Conservation (phyloP, 495 filamentous ascomycete genomes). For the Schizothecium vesticola region DNA sequence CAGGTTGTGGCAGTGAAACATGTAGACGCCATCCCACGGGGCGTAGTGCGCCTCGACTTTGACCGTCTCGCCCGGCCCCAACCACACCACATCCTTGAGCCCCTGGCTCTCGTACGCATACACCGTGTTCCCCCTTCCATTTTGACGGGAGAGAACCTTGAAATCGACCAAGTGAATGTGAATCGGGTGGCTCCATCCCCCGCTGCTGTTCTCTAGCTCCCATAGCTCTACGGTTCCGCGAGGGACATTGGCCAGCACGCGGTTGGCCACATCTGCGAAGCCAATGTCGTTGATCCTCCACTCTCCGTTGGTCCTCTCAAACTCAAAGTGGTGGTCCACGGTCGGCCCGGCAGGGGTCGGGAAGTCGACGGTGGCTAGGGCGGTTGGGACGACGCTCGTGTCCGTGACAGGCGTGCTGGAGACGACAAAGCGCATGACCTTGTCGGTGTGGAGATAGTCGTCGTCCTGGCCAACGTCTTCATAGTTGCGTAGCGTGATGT, state of each 20-base stretch:
- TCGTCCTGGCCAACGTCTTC: conserved; percentile 38
- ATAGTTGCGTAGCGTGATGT: conserved; percentile 43
- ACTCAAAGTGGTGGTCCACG: conserved; percentile 38
- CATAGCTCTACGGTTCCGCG: conserved; percentile 47
- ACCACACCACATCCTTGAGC: conserved; percentile 50
- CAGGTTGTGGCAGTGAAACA: conserved; percentile 55
- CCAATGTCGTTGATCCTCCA: conserved; percentile 50
- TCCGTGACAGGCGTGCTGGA: conserved; percentile 28
- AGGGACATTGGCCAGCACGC: conserved; percentile 45
- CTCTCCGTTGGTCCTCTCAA: conserved; percentile 38
- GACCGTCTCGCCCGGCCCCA: conserved; percentile 44
- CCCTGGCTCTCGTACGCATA: conserved; percentile 45
- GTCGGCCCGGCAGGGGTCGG: conserved; percentile 16
- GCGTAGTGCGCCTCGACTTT: conserved; percentile 45
- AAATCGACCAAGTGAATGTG: conserved; percentile 60
- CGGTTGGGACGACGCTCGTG: conserved; percentile 11
- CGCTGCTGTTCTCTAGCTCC: conserved; percentile 44
- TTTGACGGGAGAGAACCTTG: conserved; percentile 38
- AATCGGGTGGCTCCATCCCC: conserved; percentile 49
- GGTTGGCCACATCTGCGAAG: conserved; percentile 46
- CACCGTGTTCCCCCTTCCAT: conserved; percentile 30
- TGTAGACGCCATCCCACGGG: conserved; percentile 52
- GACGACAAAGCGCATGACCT: conserved; percentile 52
- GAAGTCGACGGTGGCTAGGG: conserved; percentile 8
- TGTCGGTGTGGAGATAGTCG: conserved; percentile 45